Base-by-base conservation (phyloP, 2,329 filamentous ascomycete species). In the Bretziella fagacearum region DNA sequence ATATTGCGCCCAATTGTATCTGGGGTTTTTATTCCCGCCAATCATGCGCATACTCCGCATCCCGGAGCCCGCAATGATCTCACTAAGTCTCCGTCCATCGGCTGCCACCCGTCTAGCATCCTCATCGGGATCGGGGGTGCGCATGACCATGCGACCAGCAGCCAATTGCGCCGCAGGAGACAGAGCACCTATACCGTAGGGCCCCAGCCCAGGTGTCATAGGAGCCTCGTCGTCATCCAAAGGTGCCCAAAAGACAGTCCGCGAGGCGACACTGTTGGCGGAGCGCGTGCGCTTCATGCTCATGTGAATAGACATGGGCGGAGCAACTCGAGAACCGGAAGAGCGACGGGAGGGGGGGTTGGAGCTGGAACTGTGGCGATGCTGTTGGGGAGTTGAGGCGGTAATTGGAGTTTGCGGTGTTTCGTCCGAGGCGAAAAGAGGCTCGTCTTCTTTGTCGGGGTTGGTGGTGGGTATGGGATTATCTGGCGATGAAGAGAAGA, bases 11-110 rank as follows among this genome's bases (percentile, higher is more conserved):
- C 86, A 95, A 52, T 73, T 73, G 63, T 93, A 94, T 51, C 84
- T 68, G 15, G 84, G 83, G 59, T 91, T 95, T 54, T 75, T 84
- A 56, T 84, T 84, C 39, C 89, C 87, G 35, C 89, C 89, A 59
- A 95, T 93, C 55, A 96, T 69, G 47, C 84, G 74, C 73, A 86
- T 82, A 57, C 81, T 86, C 52, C 84, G 72, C 71, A 86, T 81
- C 59, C 83, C 76, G 2, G 80, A 77, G n/a, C 72, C 73, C 56
- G 71, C 69, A 46, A 81, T 70, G 50, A 80, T 65, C 52, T 69
- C 66, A 49, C 64, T 74, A 44, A 79, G 60, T 18, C 75, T 73
- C 26, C 71, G 70, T 60, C 79, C 75, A 46, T 78, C 72, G 36
- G 63, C 60, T 40, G 66, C 59, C 18, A 68, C 59, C 20, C 64